These are phyloP conservation scores for Prasinococcaceae sp. DNA, from an alignment of 139 green algal species.

Conservation along the genomic window DNA sequence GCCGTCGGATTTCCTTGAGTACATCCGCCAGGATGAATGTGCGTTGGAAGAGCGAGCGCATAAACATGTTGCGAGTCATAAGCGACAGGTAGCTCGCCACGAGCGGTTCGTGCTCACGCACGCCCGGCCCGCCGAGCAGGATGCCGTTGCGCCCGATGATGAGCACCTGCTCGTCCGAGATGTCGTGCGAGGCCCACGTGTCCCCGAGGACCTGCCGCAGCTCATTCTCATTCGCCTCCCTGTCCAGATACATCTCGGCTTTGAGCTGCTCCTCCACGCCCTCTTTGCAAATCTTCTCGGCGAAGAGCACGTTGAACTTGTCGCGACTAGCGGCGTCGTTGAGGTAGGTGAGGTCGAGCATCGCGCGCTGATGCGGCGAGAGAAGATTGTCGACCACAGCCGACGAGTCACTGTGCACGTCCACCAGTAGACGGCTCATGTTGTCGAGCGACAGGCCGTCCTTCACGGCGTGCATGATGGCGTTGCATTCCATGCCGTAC, in stretches of 20 bases:
- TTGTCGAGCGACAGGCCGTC: conserved; percentile 3
- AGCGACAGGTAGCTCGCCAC: conserved; percentile 8
- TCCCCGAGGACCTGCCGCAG: conserved; percentile 13
- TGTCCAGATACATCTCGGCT: conserved; percentile 7
- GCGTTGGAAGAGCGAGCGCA: conserved; percentile 9
- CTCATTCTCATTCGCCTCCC: conserved; percentile 9
- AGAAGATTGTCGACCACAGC: conserved; percentile 13
- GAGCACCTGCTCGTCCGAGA: conserved; percentile 8
- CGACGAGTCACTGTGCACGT: conserved; percentile 9
- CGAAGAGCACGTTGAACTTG: conserved; percentile 16
- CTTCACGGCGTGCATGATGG: conserved; percentile 1
- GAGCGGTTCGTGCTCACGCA: neutral
- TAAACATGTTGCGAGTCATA: conserved; percentile 13
- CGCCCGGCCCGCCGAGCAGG: neutral
- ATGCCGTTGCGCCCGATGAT: conserved; percentile 11
- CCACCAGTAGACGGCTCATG: conserved; percentile 9
- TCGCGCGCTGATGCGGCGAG: conserved; percentile 4
- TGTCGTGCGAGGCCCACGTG: neutral
- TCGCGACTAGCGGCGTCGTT: conserved; percentile 6
- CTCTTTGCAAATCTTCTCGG: neutral
- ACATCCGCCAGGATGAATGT: conserved; percentile 8
- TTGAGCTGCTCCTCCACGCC: no score
- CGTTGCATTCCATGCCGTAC: conserved; percentile 8
- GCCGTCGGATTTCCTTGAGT: conserved; percentile 5
- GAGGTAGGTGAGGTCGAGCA: conserved; percentile 10